Conservation (phyloP, 2,329 filamentous ascomycete genomes). For the Diaporthe batatas region DNA sequence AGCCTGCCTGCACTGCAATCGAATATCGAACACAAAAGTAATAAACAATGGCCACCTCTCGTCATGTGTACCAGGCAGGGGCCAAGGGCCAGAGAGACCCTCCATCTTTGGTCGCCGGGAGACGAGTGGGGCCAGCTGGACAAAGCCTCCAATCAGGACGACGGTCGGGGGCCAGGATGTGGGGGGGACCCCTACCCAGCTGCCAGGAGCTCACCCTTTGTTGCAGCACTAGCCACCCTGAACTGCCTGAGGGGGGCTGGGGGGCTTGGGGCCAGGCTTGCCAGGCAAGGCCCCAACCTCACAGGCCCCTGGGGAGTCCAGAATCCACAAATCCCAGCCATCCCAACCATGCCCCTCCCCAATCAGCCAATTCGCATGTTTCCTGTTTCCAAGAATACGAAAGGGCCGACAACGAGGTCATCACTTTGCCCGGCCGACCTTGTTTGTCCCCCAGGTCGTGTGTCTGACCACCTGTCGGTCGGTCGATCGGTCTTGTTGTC, state of each 20-base stretch:
- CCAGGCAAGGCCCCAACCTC: conserved; percentile 4
- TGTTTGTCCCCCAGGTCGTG: not conserved
- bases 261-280: not conserved
- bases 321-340: conserved; percentile 31
- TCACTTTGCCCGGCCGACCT: not conserved
- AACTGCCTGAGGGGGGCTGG: too few relatives aligned
- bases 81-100: not conserved
- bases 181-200: conserved; percentile 2
- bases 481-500: not conserved
- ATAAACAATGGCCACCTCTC: not conserved
- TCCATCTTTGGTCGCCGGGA: conserved; percentile 15
- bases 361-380: conserved; percentile 18
- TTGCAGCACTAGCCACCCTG: conserved; percentile 7
- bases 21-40: not conserved
- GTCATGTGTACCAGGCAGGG: not conserved
- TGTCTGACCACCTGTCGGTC: not conserved
- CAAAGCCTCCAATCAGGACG: conserved; percentile 11
- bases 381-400: conserved; percentile 35
- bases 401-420: conserved; percentile 15
- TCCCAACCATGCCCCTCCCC: not conserved
- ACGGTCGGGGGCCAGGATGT: not conserved
- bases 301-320: conserved; percentile 2
- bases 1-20: too few relatives aligned
- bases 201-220: not conserved
- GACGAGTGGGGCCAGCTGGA: not conserved